Evolutionary conservation across 2,329 filamentous ascomycete species (phyloP).

Genomic region (Graphium sp.): DNA sequence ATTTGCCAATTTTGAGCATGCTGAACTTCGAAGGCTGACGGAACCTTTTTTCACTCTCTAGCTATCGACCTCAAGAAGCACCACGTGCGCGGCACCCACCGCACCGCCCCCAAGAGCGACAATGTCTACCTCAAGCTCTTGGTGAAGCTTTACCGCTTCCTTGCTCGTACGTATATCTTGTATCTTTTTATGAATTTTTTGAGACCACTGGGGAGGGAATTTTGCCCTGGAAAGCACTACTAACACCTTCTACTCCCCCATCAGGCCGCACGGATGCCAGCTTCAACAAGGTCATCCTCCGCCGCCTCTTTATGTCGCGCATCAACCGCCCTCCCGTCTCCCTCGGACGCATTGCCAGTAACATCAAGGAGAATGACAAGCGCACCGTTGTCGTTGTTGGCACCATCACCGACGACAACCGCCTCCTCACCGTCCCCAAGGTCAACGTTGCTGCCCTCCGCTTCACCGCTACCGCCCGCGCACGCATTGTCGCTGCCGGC

Average conservation of each 20-base stretch:
- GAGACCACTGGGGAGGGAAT: no score
- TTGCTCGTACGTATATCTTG: constrained; percentile 57
- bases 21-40: constrained; percentile 20
- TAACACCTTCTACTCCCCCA: not conserved
- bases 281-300: constrained; percentile 99
- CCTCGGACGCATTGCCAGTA: constrained; percentile 71
- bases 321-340: constrained; percentile 96
- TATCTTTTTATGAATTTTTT: not conserved
- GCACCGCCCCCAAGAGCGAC: constrained; percentile 93
- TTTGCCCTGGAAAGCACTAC: not conserved
- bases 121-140: constrained; percentile 95
- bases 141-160: constrained; percentile 96
- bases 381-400: constrained; percentile 91
- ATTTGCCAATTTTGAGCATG: constrained; percentile 38
- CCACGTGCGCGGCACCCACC: constrained; percentile 59
- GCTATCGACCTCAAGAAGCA: constrained; percentile 58
- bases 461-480: constrained; percentile 91
- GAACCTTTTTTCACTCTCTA: constrained; percentile 23
- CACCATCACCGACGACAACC: constrained; percentile 96
- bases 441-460: constrained; percentile 83
- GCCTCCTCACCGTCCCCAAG: constrained; percentile 80
- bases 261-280: constrained; percentile 83
- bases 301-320: constrained; percentile 95
- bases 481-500: constrained; percentile 82
- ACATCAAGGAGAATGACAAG: constrained; percentile 49